A percentile compares a stretch with the other conserved stretches of the same genome.
Conservation (phyloP, 352 stramenopile genomes). For the Halophytophthora batemanensis region DNA sequence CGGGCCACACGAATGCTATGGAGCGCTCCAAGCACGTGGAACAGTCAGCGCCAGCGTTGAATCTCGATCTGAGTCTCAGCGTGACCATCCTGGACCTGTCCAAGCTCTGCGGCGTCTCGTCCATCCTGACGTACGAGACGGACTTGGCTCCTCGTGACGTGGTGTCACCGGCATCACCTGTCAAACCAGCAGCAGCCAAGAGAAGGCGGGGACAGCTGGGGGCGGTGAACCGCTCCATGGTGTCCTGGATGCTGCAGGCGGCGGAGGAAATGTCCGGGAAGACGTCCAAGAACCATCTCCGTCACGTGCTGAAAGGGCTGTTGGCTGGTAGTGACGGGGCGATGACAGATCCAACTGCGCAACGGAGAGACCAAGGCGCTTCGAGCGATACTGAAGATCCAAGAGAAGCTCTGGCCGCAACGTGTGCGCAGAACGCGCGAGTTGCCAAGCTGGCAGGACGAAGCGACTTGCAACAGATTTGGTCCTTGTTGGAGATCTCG, state of each 20-base stretch:
- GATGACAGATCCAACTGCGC: constrained; percentile 1
- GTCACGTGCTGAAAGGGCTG: constrained; percentile 39
- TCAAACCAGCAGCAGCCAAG: constrained; percentile 12
- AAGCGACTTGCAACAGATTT: constrained; percentile 76
- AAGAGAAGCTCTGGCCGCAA: constrained; percentile 21
- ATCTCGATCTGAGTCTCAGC: constrained; percentile 66
- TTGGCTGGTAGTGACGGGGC: constrained; percentile 16
- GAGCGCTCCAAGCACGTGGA: constrained; percentile 51
- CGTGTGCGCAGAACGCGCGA: constrained; percentile 59
- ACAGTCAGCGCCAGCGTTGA: constrained; percentile 37
- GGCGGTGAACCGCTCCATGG: constrained; percentile 41
- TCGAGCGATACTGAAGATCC: constrained; percentile 5
- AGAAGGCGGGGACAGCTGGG: constrained; percentile 19
- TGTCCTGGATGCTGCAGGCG: constrained; percentile 59
- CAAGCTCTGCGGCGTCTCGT: constrained; percentile 69
- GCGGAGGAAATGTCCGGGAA: constrained; percentile 31
- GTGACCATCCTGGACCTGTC: constrained; percentile 75
- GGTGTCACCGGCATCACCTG: constrained; percentile 4
- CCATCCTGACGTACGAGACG: constrained; percentile 67
- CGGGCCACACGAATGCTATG: constrained; percentile 23
- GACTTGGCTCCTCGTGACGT: constrained; percentile 25
- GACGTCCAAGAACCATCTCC: constrained; percentile 35
- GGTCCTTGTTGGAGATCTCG: constrained; percentile 74
- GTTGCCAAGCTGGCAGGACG: constrained; percentile 53
- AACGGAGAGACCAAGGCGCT: constrained; percentile 1